Conservation (phyloP, 495 filamentous ascomycete species). For the Pyrenula aspistea region DNA sequence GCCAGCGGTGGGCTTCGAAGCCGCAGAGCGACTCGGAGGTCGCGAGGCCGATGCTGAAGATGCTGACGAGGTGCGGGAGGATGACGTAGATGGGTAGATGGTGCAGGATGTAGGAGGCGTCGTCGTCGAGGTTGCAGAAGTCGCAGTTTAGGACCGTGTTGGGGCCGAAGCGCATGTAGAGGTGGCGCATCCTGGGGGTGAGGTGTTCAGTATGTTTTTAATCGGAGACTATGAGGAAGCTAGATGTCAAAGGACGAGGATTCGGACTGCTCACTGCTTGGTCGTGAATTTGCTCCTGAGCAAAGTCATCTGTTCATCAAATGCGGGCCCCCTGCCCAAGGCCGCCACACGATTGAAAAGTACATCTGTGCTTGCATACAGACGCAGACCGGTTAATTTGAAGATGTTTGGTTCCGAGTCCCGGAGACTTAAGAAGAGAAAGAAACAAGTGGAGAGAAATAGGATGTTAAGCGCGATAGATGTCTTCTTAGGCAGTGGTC, state of each 20-base stretch:
- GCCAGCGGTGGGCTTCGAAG: slow-evolving; percentile 50
- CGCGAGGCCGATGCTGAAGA: slow-evolving; percentile 53
- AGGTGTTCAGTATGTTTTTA: slow-evolving; percentile 1
- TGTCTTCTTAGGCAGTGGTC: slow-evolving; percentile 26
- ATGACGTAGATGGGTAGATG: slow-evolving; percentile 58
- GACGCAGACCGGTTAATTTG: slow-evolving; percentile 58
- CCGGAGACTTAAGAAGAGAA: slow-evolving; percentile 54
- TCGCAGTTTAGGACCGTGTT: slow-evolving; percentile 57
- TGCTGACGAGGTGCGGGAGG: slow-evolving; percentile 66
- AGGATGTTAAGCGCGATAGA: slow-evolving; percentile 48
- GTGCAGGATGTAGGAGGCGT: slow-evolving; percentile 65
- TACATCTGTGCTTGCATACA: slow-evolving; percentile 74
- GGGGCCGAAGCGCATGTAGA: slow-evolving; percentile 77
- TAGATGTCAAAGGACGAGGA: neutral
- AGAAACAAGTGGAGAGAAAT: slow-evolving; percentile 38
- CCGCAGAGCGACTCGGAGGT: slow-evolving; percentile 43
- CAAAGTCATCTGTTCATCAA: slow-evolving; percentile 49
- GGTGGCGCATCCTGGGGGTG: slow-evolving; percentile 56
- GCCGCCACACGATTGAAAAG: slow-evolving; percentile 68
- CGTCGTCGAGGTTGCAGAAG: slow-evolving; percentile 70
- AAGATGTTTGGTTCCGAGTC: slow-evolving; percentile 70
- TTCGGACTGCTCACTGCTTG: neutral
- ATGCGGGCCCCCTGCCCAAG: slow-evolving; percentile 37
- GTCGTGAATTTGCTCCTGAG: slow-evolving; percentile 51
- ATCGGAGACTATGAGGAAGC: neutral